phyloP scores from a whole-genome alignment of 2,329 filamentous ascomycete species.

The Fusarium siculi region DNA sequence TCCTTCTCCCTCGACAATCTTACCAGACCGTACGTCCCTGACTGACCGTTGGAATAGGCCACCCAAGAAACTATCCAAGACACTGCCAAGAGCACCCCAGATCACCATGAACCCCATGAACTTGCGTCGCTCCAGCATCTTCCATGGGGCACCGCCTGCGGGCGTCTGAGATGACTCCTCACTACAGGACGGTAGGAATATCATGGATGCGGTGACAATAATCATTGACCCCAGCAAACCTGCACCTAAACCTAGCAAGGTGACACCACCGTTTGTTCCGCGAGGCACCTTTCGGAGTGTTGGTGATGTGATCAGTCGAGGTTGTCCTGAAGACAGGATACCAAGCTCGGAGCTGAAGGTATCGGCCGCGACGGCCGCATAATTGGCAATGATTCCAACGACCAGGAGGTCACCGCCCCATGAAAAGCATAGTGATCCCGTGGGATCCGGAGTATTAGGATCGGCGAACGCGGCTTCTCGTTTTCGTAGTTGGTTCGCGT shows the following conservation, averaged over 20 bases:
- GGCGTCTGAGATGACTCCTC: constrained; percentile 50
- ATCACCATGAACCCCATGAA: constrained; percentile 70
- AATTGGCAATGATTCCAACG: constrained; percentile 79
- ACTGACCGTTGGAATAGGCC: constrained; percentile 88
- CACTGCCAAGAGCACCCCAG: constrained; percentile 81
- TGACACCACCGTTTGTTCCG: constrained; percentile 95
- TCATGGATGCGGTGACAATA: constrained; percentile 71
- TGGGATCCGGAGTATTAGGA: constrained; percentile 45
- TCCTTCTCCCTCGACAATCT: constrained; percentile 88
- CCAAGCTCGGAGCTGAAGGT: constrained; percentile 96
- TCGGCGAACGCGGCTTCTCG: constrained; percentile 56
- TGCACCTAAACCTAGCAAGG: constrained; percentile 75
- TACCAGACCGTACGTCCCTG: constrained; percentile 82
- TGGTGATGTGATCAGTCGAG: constrained; percentile 86
- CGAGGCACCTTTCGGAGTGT: constrained; percentile 81
- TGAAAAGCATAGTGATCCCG: constrained; percentile 64
- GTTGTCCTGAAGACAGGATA: constrained; percentile 80
- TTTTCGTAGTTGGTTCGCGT: constrained; percentile 67
- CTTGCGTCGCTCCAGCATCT: constrained; percentile 54
- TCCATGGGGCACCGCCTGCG: constrained; percentile 62
- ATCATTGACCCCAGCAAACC: constrained; percentile 80
- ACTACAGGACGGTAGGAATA: constrained; percentile 76
- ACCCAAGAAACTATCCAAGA: constrained; percentile 89
- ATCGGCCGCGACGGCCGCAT: constrained; percentile 90
- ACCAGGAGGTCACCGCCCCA: constrained; percentile 72